A percentile compares a stretch with the other conserved stretches of the same genome.
phyloP scores from a whole-genome alignment of 75 land plant genomes.

The Pinus tabuliformis region DNA sequence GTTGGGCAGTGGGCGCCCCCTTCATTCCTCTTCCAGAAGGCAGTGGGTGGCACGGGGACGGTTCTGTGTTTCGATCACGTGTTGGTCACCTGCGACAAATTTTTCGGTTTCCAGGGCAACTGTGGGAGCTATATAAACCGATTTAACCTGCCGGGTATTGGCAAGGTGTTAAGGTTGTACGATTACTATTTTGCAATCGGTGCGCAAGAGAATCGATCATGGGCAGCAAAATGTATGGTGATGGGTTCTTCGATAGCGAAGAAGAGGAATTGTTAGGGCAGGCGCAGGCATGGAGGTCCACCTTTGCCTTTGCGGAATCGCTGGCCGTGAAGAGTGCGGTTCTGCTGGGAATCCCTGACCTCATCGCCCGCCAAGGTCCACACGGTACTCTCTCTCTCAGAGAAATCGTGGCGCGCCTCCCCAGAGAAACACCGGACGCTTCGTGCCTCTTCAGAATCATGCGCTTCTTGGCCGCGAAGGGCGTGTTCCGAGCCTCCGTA shows the following conservation, averaged over 20 bases:
- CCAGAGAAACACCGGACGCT: conserved; percentile 10
- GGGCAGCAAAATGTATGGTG: background rate
- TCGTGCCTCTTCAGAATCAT: conserved; percentile 25
- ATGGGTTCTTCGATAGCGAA: background rate
- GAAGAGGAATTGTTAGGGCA: conserved; percentile 5
- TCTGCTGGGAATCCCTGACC: conserved; percentile 41
- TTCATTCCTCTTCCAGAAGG: too few relatives aligned
- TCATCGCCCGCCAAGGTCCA: conserved; percentile 29
- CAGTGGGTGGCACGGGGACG: too few relatives aligned
- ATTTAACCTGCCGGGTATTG: too few relatives aligned
- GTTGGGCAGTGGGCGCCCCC: too few relatives aligned
- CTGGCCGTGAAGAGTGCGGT: conserved; percentile 31
- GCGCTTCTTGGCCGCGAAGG: conserved; percentile 36
- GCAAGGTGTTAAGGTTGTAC: too few relatives aligned
- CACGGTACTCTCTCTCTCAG: conserved; percentile 26
- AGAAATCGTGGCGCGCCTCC: conserved; percentile 28
- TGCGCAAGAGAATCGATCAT: too few relatives aligned
- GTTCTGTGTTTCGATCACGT: too few relatives aligned
- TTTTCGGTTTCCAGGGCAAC: too few relatives aligned
- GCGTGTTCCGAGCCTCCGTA: conserved; percentile 22
- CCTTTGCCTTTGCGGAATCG: conserved; percentile 24
- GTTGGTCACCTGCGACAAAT: too few relatives aligned
- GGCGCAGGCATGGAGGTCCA: conserved; percentile 16
- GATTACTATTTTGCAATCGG: too few relatives aligned
- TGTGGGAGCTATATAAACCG: too few relatives aligned